These are phyloP conservation scores for Jamesozyma piceae DNA, from an alignment of 805 yeast species.

Conservation along the genomic window DNA sequence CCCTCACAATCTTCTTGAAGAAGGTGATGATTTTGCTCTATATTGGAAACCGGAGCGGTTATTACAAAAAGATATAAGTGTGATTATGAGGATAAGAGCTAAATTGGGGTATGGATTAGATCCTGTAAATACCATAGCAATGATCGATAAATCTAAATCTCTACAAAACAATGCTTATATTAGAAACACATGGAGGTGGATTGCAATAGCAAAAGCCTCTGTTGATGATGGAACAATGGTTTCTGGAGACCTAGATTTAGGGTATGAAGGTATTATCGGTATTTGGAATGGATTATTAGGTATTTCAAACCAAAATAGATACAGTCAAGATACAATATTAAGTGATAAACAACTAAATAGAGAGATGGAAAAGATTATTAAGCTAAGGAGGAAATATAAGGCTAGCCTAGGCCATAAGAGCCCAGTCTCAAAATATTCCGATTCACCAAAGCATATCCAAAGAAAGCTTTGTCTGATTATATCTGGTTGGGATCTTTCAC, in stretches of 20 bases:
- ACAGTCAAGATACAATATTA: slow-evolving; percentile 23
- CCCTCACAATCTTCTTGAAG: slow-evolving; percentile 8
- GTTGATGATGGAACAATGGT: slow-evolving; percentile 59
- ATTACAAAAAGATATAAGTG: slow-evolving; percentile 63
- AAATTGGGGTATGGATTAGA: slow-evolving; percentile 61
- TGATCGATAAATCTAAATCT: slow-evolving; percentile 44
- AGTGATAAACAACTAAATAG: slow-evolving; percentile 28
- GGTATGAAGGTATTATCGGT: slow-evolving; percentile 81
- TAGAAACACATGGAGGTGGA: slow-evolving; percentile 87
- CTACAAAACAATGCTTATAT: slow-evolving; percentile 46
- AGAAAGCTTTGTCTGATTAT: slow-evolving; percentile 72
- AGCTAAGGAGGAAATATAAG: slow-evolving; percentile 31
- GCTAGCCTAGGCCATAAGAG: slow-evolving; percentile 16
- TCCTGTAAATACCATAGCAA: slow-evolving; percentile 50
- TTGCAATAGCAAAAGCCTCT: slow-evolving; percentile 58
- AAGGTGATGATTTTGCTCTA: slow-evolving; percentile 20
- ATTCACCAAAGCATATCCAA: slow-evolving; percentile 42
- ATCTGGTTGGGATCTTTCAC: slow-evolving; percentile 84
- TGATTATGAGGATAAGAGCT: slow-evolving; percentile 64
- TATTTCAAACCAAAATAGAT: slow-evolving; percentile 41
- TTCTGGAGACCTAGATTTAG: slow-evolving; percentile 64
- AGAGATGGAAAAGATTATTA: slow-evolving; percentile 33
- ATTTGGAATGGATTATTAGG: slow-evolving; percentile 75
- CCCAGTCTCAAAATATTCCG: slow-evolving; percentile 14
- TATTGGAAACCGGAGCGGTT: slow-evolving; percentile 36